phyloP scores from a whole-genome alignment of 2,329 filamentous ascomycete genomes.

The Coniochaeta sp. region DNA sequence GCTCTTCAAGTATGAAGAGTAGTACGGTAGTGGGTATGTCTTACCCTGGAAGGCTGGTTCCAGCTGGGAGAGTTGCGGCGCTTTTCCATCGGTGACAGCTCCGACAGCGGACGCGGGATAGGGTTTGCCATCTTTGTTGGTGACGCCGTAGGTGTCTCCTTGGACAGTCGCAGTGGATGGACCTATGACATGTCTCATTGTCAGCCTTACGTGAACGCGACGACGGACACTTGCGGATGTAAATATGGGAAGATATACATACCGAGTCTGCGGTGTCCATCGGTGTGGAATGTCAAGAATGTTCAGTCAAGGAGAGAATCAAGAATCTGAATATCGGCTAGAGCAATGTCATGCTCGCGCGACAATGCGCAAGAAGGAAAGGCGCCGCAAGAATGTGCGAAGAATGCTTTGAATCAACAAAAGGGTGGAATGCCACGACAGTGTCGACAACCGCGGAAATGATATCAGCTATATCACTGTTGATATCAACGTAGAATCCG shows the following conservation, averaged over 20 bases:
- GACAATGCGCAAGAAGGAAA: neutral
- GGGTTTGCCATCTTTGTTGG: constrained; percentile 56
- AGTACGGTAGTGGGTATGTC: constrained; percentile 13
- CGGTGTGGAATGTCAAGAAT: neutral
- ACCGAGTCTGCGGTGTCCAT: neutral
- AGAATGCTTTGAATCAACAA: neutral
- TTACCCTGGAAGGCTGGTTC: constrained; percentile 68
- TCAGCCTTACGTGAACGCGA: neutral
- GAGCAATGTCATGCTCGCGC: neutral
- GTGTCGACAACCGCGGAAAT: neutral
- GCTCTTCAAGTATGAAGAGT: constrained; percentile 12
- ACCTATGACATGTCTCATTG: constrained; percentile 38
- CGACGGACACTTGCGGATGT: neutral
- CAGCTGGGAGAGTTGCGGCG: constrained; percentile 90
- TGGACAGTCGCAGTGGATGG: constrained; percentile 73
- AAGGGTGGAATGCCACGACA: neutral
- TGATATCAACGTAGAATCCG: neutral
- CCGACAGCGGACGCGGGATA: constrained; percentile 70
- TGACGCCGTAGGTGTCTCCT: constrained; percentile 51
- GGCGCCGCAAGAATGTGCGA: neutral
- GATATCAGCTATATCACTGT: neutral
- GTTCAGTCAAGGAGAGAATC: neutral
- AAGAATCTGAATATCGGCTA: neutral
- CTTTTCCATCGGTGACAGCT: constrained; percentile 79
- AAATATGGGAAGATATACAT: neutral